Evolutionary conservation across 2,329 filamentous ascomycete genomes (phyloP), one percentile per base, ranked within the genome.

Genomic region (Monosporascus sp.): DNA sequence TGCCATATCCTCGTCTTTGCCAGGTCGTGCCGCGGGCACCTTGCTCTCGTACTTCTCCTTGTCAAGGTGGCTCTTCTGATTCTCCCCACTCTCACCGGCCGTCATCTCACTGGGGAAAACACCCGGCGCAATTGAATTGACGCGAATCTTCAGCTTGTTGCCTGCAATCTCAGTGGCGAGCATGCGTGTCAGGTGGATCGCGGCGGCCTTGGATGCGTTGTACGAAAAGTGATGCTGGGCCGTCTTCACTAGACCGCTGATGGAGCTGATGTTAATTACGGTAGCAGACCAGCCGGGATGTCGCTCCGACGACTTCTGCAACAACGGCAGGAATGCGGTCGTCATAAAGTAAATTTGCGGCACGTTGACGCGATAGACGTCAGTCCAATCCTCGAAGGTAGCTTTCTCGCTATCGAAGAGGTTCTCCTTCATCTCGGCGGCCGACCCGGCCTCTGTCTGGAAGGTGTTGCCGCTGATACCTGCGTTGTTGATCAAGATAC

Each of bases 101-200:
- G 84, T 86, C 87, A 89, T 89, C 79, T 89, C 87, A 63, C 85
- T 87, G 18, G 84, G 86, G 61, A 81, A 81, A 27, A 88, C 78
- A 36, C 87, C 87, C 0, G 88, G 88, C 0, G 88, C 88, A 56
- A 89, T 89, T 41, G 86, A 83, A 64, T 91, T 80, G 38, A 87
- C 78, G 60, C 90, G 88, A 41, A 81, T 76, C 67, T 82, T 86
- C 56, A 87, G 78, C 20, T 79, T 76, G 47, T 81, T 75, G 55
- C 72, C 72, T 0, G 80, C 78, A 6, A 88, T 65, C 67, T 88
- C 85, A 38, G 75, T 72, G 0, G 85, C 83, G 11, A 89, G 70
- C 65, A 88, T 85, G 52, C 83, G 75, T 36, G 77, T 84, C 51
- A 89, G 69, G 60, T 89, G 86, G 56, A 83, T 77, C 2, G 86